These are phyloP conservation scores for Blumeriella jaapii DNA, from an alignment of 2,329 filamentous ascomycete genomes.

Conservation along the genomic window DNA sequence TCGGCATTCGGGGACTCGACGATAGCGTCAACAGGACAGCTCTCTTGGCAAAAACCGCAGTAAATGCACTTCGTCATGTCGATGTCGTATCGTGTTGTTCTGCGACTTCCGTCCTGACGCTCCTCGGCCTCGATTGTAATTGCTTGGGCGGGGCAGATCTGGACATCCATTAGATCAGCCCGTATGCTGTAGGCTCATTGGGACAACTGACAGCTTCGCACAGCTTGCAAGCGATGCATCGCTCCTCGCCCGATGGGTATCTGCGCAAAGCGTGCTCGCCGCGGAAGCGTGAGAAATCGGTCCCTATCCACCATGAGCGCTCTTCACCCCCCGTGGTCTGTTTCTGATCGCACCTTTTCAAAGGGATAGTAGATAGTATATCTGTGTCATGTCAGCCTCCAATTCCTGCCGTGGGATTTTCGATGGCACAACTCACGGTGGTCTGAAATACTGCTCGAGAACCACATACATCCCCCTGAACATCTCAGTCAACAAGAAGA, in stretches of 20 bases:
- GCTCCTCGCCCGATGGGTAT: conserved; percentile 95
- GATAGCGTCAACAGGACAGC: conserved; percentile 94
- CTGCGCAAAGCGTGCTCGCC: conserved; percentile 93
- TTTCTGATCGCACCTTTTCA: conserved; percentile 56
- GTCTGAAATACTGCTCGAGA: conserved; percentile 95
- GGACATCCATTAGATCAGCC: conserved; percentile 12
- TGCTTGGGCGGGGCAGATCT: conserved; percentile 92
- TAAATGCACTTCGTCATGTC: conserved; percentile 99
- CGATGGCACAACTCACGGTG: conserved; percentile 60
- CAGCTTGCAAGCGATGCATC: conserved; percentile 99
- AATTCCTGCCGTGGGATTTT: conserved; percentile 9
- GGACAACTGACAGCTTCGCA: conserved; percentile 65
- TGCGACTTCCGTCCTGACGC: conserved; percentile 85
- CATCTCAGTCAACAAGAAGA: conserved; percentile 94
- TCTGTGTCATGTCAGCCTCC: conserved; percentile 36
- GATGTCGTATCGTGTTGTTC: conserved; percentile 96
- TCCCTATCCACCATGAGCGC: conserved; percentile 40
- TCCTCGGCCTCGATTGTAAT: conserved; percentile 99
- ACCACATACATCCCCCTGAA: conserved; percentile 95
- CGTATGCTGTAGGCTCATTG: neutral
- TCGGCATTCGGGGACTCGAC: conserved; percentile 65
- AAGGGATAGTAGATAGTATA: conserved; percentile 99
- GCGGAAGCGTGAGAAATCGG: conserved; percentile 94
- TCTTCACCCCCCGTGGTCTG: conserved; percentile 1
- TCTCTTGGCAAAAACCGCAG: conserved; percentile 98